Evolutionary conservation across 2,329 filamentous ascomycete genomes (phyloP).

Genomic region (Malbranchea zuffiana): DNA sequence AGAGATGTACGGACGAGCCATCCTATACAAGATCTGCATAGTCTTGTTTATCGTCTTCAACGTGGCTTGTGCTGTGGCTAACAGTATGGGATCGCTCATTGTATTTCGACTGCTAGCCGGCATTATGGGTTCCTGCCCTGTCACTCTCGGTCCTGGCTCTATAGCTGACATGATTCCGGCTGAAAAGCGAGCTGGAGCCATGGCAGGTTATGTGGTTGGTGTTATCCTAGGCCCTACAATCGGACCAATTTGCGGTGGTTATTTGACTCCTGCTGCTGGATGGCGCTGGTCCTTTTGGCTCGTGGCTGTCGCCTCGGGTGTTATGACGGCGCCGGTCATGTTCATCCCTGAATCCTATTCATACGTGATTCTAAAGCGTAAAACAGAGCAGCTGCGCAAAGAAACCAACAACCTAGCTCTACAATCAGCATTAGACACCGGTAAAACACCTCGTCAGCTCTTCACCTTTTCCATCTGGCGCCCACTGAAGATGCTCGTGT

Average conservation of each 20-base stretch:
- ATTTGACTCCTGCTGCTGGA: constrained; percentile 28
- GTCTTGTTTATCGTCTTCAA: constrained; percentile 50
- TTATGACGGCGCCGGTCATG: neutral
- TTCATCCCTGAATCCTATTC: constrained; percentile 6
- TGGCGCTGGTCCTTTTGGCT: constrained; percentile 42
- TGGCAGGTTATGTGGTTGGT: constrained; percentile 20
- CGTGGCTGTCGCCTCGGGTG: constrained; percentile 31
- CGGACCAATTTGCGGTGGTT: constrained; percentile 37
- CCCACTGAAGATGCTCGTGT: constrained; percentile 17
- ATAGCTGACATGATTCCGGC: constrained; percentile 45
- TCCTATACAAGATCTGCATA: constrained; percentile 48
- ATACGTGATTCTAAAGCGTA: constrained; percentile 21
- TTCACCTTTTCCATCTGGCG: constrained; percentile 14
- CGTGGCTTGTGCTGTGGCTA: constrained; percentile 51
- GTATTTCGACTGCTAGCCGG: constrained; percentile 51
- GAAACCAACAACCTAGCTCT: constrained; percentile 31
- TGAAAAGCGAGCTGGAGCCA: constrained; percentile 20
- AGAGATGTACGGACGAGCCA: constrained; percentile 49
- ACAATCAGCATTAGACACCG: constrained; percentile 20
- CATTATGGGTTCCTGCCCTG: constrained; percentile 47
- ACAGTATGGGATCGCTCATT: constrained; percentile 42
- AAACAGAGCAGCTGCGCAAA: constrained; percentile 32
- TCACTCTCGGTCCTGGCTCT: constrained; percentile 54
- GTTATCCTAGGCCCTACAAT: constrained; percentile 26
- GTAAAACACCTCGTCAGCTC: constrained; percentile 22